phyloP scores from a whole-genome alignment of 495 filamentous ascomycete species.

The Rhypophila decipiens region DNA sequence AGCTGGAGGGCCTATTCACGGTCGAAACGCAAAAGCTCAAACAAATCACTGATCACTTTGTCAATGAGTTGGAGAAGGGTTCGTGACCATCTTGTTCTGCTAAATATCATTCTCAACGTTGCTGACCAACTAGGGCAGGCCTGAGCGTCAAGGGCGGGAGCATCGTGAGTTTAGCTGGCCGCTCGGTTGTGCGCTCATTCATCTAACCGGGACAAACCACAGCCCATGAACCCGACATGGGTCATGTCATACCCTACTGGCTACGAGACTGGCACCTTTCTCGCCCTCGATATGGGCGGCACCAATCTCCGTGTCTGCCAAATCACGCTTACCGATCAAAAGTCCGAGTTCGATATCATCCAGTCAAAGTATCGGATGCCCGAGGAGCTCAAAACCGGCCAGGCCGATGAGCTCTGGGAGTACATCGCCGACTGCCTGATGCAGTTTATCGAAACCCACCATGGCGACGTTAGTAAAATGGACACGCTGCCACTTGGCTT shows the following conservation, averaged over 20 bases:
- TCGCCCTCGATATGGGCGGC: conserved; percentile 96
- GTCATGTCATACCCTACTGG: conserved; percentile 91
- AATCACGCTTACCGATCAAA: conserved; percentile 80
- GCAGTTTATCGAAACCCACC: conserved; percentile 92
- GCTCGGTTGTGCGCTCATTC: too few relatives aligned
- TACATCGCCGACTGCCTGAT: conserved; percentile 96
- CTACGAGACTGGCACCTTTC: conserved; percentile 80
- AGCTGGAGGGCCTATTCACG: conserved; percentile 80
- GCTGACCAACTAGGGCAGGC: conserved; percentile 40
- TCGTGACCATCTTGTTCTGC: conserved; percentile 24
- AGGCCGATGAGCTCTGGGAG: conserved; percentile 89
- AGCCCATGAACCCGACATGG: conserved; percentile 99
- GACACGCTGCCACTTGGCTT: conserved; percentile 81
- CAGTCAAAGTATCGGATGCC: conserved; percentile 98
- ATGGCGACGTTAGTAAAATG: conserved; percentile 55
- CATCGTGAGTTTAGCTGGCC: conserved; percentile 62
- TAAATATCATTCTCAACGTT: neutral
- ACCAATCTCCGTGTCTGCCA: conserved; percentile 98
- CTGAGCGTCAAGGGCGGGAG: conserved; percentile 82
- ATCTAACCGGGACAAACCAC: conserved; percentile 56
- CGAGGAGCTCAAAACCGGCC: conserved; percentile 88
- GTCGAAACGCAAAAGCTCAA: conserved; percentile 76
- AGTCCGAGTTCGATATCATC: conserved; percentile 96
- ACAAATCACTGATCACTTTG: conserved; percentile 81
- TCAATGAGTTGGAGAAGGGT: conserved; percentile 85